Evolutionary conservation across 257 asterid genomes (phyloP).

Genomic region (Petunia secreta): DNA sequence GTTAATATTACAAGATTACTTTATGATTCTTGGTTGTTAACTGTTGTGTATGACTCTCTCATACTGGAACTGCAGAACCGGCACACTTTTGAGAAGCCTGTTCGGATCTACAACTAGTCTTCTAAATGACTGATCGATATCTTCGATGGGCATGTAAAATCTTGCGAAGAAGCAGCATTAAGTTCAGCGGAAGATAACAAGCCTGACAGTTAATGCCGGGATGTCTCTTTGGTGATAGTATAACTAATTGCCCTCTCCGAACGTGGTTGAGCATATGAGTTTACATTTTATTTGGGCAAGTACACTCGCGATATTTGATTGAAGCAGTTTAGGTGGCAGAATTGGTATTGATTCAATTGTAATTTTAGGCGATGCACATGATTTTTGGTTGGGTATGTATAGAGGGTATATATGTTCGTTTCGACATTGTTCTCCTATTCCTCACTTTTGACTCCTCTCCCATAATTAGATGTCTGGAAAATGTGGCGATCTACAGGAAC

Average conservation of each 20-base stretch:
- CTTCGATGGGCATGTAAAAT: constrained; percentile 11
- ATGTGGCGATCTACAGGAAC: background rate
- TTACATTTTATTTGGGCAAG: background rate
- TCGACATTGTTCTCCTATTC: background rate
- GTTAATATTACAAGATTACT: background rate
- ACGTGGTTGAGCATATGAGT: background rate
- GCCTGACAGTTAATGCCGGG: constrained; percentile 17
- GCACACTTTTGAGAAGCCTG: constrained; percentile 71
- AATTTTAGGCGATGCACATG: constrained; percentile 33
- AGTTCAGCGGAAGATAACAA: background rate
- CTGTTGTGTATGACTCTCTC: background rate
- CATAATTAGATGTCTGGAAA: background rate
- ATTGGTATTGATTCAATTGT: constrained; percentile 28
- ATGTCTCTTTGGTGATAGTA: background rate
- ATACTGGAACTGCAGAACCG: constrained; percentile 57
- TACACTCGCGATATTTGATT: background rate
- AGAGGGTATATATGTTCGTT: constrained; percentile 39
- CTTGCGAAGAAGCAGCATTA: background rate
- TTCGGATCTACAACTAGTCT: constrained; percentile 65
- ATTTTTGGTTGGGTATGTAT: constrained; percentile 41
- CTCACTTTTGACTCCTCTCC: background rate
- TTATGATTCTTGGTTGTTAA: background rate
- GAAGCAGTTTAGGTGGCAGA: constrained; percentile 31
- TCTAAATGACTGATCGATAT: constrained; percentile 19
- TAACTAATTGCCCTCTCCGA: background rate